A percentile compares a stretch with the other conserved stretches of the same genome.
These are phyloP conservation scores for Phyllosticta capitalensis DNA, from an alignment of 2,329 filamentous ascomycete genomes.

Conservation along the genomic window DNA sequence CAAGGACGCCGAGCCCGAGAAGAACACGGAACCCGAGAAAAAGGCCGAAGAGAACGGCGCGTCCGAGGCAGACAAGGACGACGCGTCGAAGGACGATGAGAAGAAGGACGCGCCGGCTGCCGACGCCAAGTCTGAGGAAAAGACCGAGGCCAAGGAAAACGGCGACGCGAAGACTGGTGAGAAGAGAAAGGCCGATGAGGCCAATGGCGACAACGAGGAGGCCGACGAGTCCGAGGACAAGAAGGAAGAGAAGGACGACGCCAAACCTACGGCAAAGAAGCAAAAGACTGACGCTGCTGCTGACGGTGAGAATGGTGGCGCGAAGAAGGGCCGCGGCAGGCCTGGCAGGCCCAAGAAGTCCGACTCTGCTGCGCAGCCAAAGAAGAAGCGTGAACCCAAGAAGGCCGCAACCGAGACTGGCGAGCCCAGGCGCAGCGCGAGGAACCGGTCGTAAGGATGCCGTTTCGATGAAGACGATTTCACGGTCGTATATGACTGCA, in stretches of 20 bases:
- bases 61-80: constrained; percentile 29
- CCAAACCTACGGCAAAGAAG: constrained; percentile 22
- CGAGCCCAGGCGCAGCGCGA: constrained; percentile 37
- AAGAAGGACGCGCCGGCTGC: constrained; percentile 17
- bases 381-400: constrained; percentile 34
- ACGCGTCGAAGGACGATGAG: constrained; percentile 18
- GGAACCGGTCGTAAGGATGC: constrained; percentile 21
- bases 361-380: constrained; percentile 26
- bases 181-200: constrained; percentile 25
- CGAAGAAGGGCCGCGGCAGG: not conserved
- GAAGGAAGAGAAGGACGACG: constrained; percentile 16
- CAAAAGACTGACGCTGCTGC: constrained; percentile 25
- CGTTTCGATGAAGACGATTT: not conserved
- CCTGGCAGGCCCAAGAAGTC: constrained; percentile 23
- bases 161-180: constrained; percentile 24
- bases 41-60: constrained; percentile 24
- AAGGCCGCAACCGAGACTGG: constrained; percentile 40
- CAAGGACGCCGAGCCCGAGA: constrained; percentile 16
- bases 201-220: constrained; percentile 19
- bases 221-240: constrained; percentile 17
- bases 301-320: constrained; percentile 17
- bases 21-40: constrained; percentile 19
- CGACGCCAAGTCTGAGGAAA: constrained; percentile 17
- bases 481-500: not conserved
- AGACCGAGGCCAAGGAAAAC: constrained; percentile 19